phyloP scores from a whole-genome alignment of 2,329 filamentous ascomycete genomes.

The Pseudogymnoascus sp. region DNA sequence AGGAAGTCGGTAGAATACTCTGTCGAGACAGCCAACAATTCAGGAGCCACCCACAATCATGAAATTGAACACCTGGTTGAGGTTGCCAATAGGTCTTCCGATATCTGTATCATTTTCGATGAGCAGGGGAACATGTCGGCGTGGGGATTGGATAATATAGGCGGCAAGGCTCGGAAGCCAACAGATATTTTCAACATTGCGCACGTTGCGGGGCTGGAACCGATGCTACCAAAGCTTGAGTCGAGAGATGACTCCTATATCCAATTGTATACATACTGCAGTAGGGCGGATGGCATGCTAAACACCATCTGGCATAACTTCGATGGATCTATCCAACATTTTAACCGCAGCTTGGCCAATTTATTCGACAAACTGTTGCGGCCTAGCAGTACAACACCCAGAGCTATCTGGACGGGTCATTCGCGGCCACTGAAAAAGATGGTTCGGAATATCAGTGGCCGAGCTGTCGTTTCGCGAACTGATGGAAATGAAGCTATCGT shows the following conservation, averaged over 20 bases:
- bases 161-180: slow-evolving; percentile 57
- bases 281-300: slow-evolving; percentile 55
- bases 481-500: slow-evolving; percentile 71
- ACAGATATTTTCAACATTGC: slow-evolving; percentile 79
- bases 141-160: slow-evolving; percentile 85
- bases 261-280: slow-evolving; percentile 68
- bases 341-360: slow-evolving; percentile 69
- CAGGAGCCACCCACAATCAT: slow-evolving; percentile 53
- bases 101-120: slow-evolving; percentile 82
- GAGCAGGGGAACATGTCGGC: slow-evolving; percentile 80
- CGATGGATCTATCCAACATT: slow-evolving; percentile 76
- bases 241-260: slow-evolving; percentile 39
- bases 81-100: slow-evolving; percentile 75
- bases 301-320: slow-evolving; percentile 77
- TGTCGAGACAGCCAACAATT: slow-evolving; percentile 49
- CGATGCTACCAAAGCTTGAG: slow-evolving; percentile 31
- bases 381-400: slow-evolving; percentile 51
- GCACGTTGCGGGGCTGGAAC: slow-evolving; percentile 57
- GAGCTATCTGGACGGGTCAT: slow-evolving; percentile 76
- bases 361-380: slow-evolving; percentile 68
- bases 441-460: slow-evolving; percentile 74
- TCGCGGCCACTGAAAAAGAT: slow-evolving; percentile 75
- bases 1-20: slow-evolving; percentile 69
- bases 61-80: slow-evolving; percentile 79
- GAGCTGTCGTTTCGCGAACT: slow-evolving; percentile 74